Evolutionary conservation across 2,329 filamentous ascomycete genomes (phyloP).

Genomic region (Fusarium denticulatum): DNA sequence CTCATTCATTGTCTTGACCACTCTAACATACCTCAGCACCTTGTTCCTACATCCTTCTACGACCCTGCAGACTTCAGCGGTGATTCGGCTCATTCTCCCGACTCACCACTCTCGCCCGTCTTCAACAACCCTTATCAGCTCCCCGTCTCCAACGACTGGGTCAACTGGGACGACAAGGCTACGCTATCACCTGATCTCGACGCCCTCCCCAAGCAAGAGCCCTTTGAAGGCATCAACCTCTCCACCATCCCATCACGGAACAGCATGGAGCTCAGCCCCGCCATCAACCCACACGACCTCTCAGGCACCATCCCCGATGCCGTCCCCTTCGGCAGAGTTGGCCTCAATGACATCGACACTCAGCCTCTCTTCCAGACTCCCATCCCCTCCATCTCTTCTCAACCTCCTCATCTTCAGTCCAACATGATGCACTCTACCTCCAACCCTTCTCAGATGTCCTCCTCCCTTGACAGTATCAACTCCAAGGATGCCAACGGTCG

Average conservation of each 20-base stretch:
- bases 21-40: slow-evolving; percentile 38
- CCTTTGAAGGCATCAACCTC: slow-evolving; percentile 42
- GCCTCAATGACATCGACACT: slow-evolving; percentile 42
- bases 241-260: slow-evolving; percentile 40
- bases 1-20: slow-evolving; percentile 1
- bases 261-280: slow-evolving; percentile 44
- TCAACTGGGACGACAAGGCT: slow-evolving; percentile 44
- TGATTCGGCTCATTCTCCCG: slow-evolving; percentile 43
- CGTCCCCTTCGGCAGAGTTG: slow-evolving; percentile 42
- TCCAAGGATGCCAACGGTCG: slow-evolving; percentile 35
- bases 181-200: slow-evolving; percentile 43
- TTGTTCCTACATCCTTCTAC: slow-evolving; percentile 41
- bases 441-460: slow-evolving; percentile 35
- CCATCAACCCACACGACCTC: slow-evolving; percentile 44
- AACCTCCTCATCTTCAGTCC: slow-evolving; percentile 36
- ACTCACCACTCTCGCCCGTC: slow-evolving; percentile 43
- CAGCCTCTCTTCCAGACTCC: slow-evolving; percentile 44
- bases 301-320: slow-evolving; percentile 40
- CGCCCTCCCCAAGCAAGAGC: slow-evolving; percentile 42
- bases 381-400: slow-evolving; percentile 42
- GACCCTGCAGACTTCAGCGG: slow-evolving; percentile 44
- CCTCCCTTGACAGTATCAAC: slow-evolving; percentile 13
- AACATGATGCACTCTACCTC: slow-evolving; percentile 33
- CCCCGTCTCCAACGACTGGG: slow-evolving; percentile 43
- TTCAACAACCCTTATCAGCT: slow-evolving; percentile 44